Conservation (phyloP, 2,329 filamentous ascomycete species). For the Emericellopsis atlantica region DNA sequence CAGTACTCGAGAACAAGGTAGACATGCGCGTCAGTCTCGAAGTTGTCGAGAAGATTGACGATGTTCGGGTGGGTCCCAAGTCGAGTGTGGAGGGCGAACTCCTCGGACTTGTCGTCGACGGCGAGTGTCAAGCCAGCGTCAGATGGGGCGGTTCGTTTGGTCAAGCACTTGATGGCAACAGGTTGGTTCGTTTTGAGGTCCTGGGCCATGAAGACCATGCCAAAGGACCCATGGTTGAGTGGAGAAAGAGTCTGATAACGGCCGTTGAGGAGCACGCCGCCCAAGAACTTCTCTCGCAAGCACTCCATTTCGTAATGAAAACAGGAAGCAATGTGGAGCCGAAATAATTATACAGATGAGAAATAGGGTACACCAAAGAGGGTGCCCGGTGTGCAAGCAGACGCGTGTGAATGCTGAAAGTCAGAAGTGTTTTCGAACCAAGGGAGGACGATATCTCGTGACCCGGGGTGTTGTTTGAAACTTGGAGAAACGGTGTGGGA, state of each 20-base stretch:
- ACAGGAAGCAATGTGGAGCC: slow-evolving; percentile 5
- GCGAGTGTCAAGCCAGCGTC: slow-evolving; percentile 52
- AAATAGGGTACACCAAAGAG: background rate
- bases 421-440: slow-evolving; percentile 1
- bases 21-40: slow-evolving; percentile 81
- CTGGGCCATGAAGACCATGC: slow-evolving; percentile 91
- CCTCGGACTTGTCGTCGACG: slow-evolving; percentile 73
- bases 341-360: slow-evolving; percentile 6
- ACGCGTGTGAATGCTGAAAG: slow-evolving; percentile 5
- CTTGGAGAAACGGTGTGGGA: too few species aligned
- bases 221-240: slow-evolving; percentile 96
- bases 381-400: slow-evolving; percentile 1
- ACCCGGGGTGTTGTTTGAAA: too few species aligned
- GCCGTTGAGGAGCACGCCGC: slow-evolving; percentile 71
- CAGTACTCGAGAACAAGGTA: slow-evolving; percentile 96
- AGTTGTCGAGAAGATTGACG: slow-evolving; percentile 82
- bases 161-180: slow-evolving; percentile 93
- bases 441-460: background rate
- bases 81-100: slow-evolving; percentile 65
- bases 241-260: slow-evolving; percentile 87
- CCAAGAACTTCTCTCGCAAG: slow-evolving; percentile 69
- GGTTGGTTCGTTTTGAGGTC: slow-evolving; percentile 64
- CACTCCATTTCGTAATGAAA: slow-evolving; percentile 52
- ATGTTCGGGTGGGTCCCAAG: slow-evolving; percentile 79
- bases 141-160: slow-evolving; percentile 59